These are phyloP conservation scores for Penicillium sp. DNA, from an alignment of 2,329 filamentous ascomycete species.

Conservation along the genomic window DNA sequence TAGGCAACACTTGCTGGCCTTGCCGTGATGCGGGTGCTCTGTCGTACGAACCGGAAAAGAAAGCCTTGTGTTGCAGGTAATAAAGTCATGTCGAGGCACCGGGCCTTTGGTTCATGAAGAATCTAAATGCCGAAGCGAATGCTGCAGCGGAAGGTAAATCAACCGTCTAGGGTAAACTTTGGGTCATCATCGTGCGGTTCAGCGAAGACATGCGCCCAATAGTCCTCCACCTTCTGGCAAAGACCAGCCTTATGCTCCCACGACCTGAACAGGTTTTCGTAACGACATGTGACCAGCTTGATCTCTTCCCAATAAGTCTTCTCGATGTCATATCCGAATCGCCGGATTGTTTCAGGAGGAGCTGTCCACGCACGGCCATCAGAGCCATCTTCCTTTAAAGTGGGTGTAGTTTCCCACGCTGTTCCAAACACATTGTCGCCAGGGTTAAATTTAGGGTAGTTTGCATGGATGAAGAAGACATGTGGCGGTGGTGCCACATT, in stretches of 20 bases:
- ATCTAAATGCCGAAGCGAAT: neutral
- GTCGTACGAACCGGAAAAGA: neutral
- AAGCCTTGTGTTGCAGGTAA: neutral
- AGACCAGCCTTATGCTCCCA: conserved; percentile 35
- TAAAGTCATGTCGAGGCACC: neutral
- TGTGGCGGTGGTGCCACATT: conserved; percentile 31
- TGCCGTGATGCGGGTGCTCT: neutral
- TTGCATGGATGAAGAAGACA: conserved; percentile 43
- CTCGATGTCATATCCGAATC: conserved; percentile 43
- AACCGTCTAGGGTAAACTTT: conserved; percentile 28
- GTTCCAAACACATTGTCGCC: conserved; percentile 39
- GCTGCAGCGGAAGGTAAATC: neutral
- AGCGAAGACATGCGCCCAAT: conserved; percentile 38
- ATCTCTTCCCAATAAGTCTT: conserved; percentile 43
- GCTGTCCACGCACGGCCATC: conserved; percentile 40
- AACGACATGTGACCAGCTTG: conserved; percentile 40
- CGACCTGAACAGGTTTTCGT: conserved; percentile 34
- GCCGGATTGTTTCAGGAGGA: conserved; percentile 31
- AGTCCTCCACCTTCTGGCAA: conserved; percentile 32
- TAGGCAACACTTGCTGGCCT: neutral
- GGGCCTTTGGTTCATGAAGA: neutral
- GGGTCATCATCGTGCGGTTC: conserved; percentile 34
- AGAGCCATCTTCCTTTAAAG: conserved; percentile 34
- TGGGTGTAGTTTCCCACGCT: conserved; percentile 39
- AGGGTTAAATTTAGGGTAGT: conserved; percentile 45